phyloP scores from a whole-genome alignment of 352 stramenopile genomes.

The Phytophthora agathidicida region DNA sequence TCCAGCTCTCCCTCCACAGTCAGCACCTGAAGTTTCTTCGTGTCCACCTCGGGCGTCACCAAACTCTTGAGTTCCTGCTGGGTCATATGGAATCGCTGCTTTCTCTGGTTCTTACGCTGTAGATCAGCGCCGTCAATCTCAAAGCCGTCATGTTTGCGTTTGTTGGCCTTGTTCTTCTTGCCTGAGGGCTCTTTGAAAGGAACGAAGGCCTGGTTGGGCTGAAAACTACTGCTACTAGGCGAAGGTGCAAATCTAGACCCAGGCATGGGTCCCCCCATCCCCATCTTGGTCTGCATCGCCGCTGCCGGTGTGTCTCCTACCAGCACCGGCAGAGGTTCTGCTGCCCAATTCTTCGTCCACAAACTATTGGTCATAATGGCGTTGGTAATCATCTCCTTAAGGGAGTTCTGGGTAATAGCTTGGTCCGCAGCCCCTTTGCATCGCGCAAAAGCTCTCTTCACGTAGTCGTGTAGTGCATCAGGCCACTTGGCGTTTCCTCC shows the following conservation, averaged over 20 bases:
- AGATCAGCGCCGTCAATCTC: slow-evolving; percentile 49
- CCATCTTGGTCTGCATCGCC: slow-evolving; percentile 31
- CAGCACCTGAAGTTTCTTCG: slow-evolving; percentile 75
- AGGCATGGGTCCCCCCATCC: slow-evolving; percentile 23
- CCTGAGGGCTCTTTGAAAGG: slow-evolving; percentile 45
- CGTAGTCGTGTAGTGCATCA: slow-evolving; percentile 83
- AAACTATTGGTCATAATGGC: slow-evolving; percentile 85
- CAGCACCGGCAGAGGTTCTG: slow-evolving; percentile 74
- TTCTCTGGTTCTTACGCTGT: slow-evolving; percentile 76
- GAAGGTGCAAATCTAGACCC: slow-evolving; percentile 26
- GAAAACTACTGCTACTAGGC: slow-evolving; percentile 33
- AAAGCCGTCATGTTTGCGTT: slow-evolving; percentile 66
- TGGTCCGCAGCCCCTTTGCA: slow-evolving; percentile 83
- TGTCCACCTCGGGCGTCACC: slow-evolving; percentile 73
- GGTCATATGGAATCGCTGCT: slow-evolving; percentile 81
- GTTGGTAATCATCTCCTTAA: slow-evolving; percentile 87
- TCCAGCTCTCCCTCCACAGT: slow-evolving; percentile 83
- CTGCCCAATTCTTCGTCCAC: slow-evolving; percentile 87
- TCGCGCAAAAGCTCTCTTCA: slow-evolving; percentile 83
- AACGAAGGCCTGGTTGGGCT: slow-evolving; percentile 45
- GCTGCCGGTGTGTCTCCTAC: slow-evolving; percentile 47
- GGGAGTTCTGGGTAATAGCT: slow-evolving; percentile 70
- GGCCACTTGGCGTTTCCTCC: slow-evolving; percentile 77
- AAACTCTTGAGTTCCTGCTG: slow-evolving; percentile 63
- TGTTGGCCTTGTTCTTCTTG: slow-evolving; percentile 72